Base-by-base conservation (phyloP, 169 alveolate genomes). In the Besnoitia besnoiti region DNA sequence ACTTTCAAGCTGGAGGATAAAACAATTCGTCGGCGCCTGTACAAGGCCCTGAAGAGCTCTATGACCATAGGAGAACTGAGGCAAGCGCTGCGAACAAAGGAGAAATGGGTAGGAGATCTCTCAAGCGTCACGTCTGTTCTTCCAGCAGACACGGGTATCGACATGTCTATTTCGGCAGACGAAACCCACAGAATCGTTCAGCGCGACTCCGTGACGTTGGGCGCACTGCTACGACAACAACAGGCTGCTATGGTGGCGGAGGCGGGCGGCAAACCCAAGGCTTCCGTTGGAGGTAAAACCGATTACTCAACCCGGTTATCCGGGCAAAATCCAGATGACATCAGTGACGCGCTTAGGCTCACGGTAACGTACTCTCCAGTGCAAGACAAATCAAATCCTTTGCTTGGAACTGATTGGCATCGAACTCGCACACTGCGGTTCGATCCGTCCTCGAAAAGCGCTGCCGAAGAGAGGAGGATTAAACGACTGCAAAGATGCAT, bases 41-140 rank as follows among this genome's bases (percentile, higher is more conserved):
- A 40, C 59, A 42, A 77, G 59, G n/a, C 37, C 19, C 37, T 77
- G 42, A 33, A 39, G 50, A 77, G 59, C 50, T 39, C 87, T 3
- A 77, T 46, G 87, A 77, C 87, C 12, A 37, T 77, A 14, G 87
- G 87, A 0, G 87, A 77, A 27, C 87, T 77, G 40, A 40, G n/a
- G 40, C 19, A 21, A 16, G 87, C 87, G 35, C 59, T 77, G 59
- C 21, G 87, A 37, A 40, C 50, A 0, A 77, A 42, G 19, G 59
- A 77, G 40, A 7, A 30, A 2, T 77, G 87, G 87, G 62, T 44
- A 3, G 61, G 61, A 77, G 59, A 42, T 12, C 46, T 73, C 50
- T 40, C 87, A 5, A 42, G 59, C 40, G 47, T 77, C 59, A 42
- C 87, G n/a, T 24, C 87, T 30, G 87, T 30, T 40, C 61, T 40